A percentile compares a stretch with the other conserved stretches of the same genome.
phyloP scores from a whole-genome alignment of 345 rosid species.

The Salix caprea region DNA sequence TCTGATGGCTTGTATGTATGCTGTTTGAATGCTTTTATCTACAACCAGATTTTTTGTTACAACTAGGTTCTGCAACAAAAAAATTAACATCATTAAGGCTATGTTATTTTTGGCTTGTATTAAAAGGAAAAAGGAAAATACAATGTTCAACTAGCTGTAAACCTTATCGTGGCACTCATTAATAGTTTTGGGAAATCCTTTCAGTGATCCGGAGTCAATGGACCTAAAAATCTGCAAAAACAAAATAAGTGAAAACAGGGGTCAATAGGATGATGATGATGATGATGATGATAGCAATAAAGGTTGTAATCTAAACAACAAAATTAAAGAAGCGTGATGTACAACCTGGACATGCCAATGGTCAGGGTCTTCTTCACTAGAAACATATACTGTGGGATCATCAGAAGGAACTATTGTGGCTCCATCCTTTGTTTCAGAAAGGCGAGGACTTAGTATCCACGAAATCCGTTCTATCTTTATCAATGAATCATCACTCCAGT shows the following conservation, averaged over 20 bases:
- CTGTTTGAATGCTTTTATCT: slow-evolving; percentile 92
- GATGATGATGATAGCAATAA: not conserved
- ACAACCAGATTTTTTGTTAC: slow-evolving; percentile 60
- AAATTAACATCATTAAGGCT: not conserved
- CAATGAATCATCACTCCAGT: slow-evolving; percentile 78
- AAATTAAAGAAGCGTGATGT: not conserved
- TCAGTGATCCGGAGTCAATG: slow-evolving; percentile 74
- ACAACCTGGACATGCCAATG: slow-evolving; percentile 89
- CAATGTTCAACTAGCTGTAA: slow-evolving; percentile 17
- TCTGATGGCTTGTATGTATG: slow-evolving; percentile 95
- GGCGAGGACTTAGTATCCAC: slow-evolving; percentile 76
- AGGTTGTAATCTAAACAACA: not conserved
- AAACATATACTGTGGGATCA: slow-evolving; percentile 45
- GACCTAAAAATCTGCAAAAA: slow-evolving; percentile 69
- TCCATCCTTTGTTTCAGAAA: slow-evolving; percentile 27
- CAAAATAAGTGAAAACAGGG: not conserved
- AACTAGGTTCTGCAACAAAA: slow-evolving; percentile 64
- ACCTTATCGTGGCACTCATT: slow-evolving; percentile 47
- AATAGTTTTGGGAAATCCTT: slow-evolving; percentile 66
- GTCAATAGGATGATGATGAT: not conserved
- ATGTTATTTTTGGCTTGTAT: not conserved
- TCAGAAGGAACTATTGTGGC: slow-evolving; percentile 52
- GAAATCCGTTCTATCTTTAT: slow-evolving; percentile 83
- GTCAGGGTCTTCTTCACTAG: slow-evolving; percentile 51
- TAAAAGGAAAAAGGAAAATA: not conserved